Evolutionary conservation across 2,329 filamentous ascomycete species (phyloP).

Genomic region (Xylariaceae sp.): DNA sequence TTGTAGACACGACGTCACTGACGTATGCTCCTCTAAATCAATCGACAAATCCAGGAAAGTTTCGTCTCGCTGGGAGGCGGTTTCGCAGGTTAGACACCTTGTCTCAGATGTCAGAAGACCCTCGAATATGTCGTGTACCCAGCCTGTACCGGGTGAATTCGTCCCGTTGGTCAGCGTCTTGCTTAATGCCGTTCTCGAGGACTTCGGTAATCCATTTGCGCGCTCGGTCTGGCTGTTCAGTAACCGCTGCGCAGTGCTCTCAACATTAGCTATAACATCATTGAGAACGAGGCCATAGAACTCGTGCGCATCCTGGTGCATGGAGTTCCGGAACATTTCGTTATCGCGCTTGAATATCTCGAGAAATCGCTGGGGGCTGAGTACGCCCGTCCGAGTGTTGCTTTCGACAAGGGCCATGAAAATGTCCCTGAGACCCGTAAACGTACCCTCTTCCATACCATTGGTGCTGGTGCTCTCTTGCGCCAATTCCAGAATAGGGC

Average conservation of each 20-base stretch:
- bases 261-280: constrained; percentile 89
- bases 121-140: constrained; percentile 97
- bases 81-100: constrained; percentile 93
- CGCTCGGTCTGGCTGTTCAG: constrained; percentile 44
- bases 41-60: constrained; percentile 95
- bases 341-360: constrained; percentile 92
- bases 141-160: constrained; percentile 63
- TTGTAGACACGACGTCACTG: constrained; percentile 87
- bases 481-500: constrained; percentile 79
- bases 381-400: constrained; percentile 75
- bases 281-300: constrained; percentile 95
- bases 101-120: constrained; percentile 93
- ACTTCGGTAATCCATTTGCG: constrained; percentile 45
- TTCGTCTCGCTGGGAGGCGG: constrained; percentile 89
- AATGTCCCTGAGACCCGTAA: constrained; percentile 92
- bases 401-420: constrained; percentile 85
- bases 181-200: constrained; percentile 43
- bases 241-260: constrained; percentile 70
- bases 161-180: constrained; percentile 37
- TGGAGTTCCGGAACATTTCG: constrained; percentile 93
- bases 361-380: constrained; percentile 87
- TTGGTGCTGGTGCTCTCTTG: constrained; percentile 75
- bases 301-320: constrained; percentile 98
- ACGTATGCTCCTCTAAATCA: constrained; percentile 90
- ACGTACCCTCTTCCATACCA: constrained; percentile 91